These are phyloP conservation scores for Phialocephala sp. DNA, from an alignment of 2,329 filamentous ascomycete genomes.

Conservation along the genomic window DNA sequence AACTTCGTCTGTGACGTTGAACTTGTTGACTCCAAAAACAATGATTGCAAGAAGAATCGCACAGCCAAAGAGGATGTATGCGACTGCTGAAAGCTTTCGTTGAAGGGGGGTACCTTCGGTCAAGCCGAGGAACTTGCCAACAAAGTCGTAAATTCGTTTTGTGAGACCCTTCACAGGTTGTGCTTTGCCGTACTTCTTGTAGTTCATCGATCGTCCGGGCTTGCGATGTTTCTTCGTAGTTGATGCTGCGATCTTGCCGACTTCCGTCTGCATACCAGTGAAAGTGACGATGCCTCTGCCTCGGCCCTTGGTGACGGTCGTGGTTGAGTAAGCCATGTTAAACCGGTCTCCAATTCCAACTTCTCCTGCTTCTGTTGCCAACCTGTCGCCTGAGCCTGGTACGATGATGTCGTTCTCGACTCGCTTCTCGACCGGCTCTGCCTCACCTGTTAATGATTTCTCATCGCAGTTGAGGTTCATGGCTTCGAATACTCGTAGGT, in stretches of 20 bases:
- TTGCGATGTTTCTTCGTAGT: conserved; percentile 58
- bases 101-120: conserved; percentile 69
- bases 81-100: conserved; percentile 68
- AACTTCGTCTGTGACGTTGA: conserved; percentile 52
- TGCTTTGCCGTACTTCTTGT: conserved; percentile 50
- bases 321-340: conserved; percentile 61
- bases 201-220: conserved; percentile 54
- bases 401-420: conserved; percentile 52
- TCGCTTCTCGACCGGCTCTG: conserved; percentile 90
- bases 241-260: conserved; percentile 59
- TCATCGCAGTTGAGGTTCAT: conserved; percentile 77
- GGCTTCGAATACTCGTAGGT: conserved; percentile 64
- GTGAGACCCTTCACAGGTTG: conserved; percentile 56
- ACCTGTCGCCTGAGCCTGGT: conserved; percentile 29
- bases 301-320: conserved; percentile 59
- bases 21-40: conserved; percentile 49
- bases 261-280: conserved; percentile 62
- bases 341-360: conserved; percentile 58
- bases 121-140: conserved; percentile 62
- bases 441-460: conserved; percentile 97
- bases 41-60: conserved; percentile 50
- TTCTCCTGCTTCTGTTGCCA: conserved; percentile 48
- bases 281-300: conserved; percentile 59
- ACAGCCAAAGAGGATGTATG: conserved; percentile 66
- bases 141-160: conserved; percentile 52